These are phyloP conservation scores for Phyllosticta ampelicida DNA, from an alignment of 2,329 filamentous ascomycete genomes.

Conservation along the genomic window DNA sequence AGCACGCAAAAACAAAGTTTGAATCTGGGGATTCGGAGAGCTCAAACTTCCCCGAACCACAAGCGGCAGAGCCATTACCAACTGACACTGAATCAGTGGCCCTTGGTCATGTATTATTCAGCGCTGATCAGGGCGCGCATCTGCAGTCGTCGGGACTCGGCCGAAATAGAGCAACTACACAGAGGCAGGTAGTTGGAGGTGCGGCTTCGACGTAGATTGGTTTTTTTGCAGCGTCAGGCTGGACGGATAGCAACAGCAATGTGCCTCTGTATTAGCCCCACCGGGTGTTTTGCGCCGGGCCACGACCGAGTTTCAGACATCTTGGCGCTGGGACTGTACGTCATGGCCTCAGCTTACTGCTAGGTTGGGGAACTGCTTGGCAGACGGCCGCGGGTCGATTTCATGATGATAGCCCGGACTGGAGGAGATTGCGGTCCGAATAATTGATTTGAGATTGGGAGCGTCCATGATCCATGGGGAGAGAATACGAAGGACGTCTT, in stretches of 20 bases:
- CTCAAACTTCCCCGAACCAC: not conserved
- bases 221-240: not conserved
- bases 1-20: not conserved
- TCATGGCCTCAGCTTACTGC: not conserved
- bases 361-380: not conserved
- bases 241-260: not conserved
- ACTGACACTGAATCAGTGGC: not conserved
- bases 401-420: not conserved
- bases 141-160: not conserved
- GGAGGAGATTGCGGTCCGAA: not conserved
- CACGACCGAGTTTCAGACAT: not conserved
- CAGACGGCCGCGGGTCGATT: not conserved
- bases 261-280: not conserved
- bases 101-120: not conserved
- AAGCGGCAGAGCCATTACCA: not conserved
- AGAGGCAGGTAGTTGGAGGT: not conserved
- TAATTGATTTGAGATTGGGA: not conserved
- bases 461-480: not conserved
- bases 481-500: not conserved
- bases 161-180: not conserved
- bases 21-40: not conserved
- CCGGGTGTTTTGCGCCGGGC: not conserved
- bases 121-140: not conserved
- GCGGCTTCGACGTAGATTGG: not conserved
- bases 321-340: not conserved